phyloP scores from a whole-genome alignment of 495 filamentous ascomycete species.

The Hamigera avellanea region DNA sequence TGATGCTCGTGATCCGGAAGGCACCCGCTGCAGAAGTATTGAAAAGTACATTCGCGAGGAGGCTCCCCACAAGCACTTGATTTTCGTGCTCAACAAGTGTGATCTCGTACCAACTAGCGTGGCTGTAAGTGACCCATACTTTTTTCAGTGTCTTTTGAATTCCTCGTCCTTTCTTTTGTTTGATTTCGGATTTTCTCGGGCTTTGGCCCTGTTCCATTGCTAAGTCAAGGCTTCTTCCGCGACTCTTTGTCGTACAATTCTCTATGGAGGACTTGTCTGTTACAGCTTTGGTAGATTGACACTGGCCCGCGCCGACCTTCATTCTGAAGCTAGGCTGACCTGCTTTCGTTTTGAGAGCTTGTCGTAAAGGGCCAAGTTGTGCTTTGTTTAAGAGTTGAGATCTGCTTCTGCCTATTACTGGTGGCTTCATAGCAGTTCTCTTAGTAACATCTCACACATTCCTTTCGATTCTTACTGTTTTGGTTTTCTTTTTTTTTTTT shows the following conservation, averaged over 20 bases:
- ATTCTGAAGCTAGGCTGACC: constrained; percentile 54
- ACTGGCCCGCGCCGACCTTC: constrained; percentile 57
- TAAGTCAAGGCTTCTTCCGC: constrained; percentile 90
- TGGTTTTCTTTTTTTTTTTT: constrained; percentile 4
- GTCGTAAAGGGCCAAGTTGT: constrained; percentile 46
- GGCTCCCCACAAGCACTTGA: constrained; percentile 87
- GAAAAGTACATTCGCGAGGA: constrained; percentile 92
- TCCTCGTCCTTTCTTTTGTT: constrained; percentile 6
- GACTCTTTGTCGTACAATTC: constrained; percentile 26
- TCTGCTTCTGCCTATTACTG: constrained; percentile 36
- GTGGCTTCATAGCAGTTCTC: constrained; percentile 60
- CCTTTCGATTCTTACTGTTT: constrained; percentile 2
- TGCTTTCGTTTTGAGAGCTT: constrained; percentile 68
- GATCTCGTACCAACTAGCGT: constrained; percentile 89
- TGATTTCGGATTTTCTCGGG: constrained; percentile 8
- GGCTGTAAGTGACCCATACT: constrained; percentile 61
- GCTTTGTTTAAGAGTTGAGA: constrained; percentile 87
- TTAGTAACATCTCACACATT: constrained; percentile 99
- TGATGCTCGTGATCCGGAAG: constrained; percentile 83
- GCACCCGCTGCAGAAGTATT: constrained; percentile 76
- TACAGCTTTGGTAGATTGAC: constrained; percentile 96
- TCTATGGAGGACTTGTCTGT: constrained; percentile 77
- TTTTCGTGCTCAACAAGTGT: constrained; percentile 91
- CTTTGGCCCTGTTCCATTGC: constrained; percentile 46
- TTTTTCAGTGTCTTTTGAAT: constrained; percentile 5